A percentile compares a stretch with the other conserved stretches of the same genome.
Evolutionary conservation across 768 basidiomycete species (phyloP).

Genomic region (Auricularia auricula-judae): DNA sequence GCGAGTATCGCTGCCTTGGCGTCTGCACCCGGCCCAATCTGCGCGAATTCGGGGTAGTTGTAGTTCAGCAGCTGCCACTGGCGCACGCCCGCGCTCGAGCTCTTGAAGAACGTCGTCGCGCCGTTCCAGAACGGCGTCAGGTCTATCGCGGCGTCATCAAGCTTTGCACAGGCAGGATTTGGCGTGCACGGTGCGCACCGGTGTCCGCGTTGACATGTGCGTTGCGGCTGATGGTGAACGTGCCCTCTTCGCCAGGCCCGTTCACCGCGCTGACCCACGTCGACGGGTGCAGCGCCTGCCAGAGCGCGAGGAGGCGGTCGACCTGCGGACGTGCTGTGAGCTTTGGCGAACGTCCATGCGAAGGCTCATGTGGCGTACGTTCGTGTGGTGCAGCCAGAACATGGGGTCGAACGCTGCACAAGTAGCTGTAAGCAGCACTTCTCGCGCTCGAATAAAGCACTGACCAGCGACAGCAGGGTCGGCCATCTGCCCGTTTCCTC

Average conservation of each 20-base stretch:
- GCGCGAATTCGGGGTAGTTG: constrained; percentile 40
- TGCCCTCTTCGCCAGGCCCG: constrained; percentile 8
- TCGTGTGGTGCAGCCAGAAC: constrained; percentile 34
- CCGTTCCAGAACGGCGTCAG: constrained; percentile 38
- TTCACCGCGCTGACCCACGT: constrained; percentile 25
- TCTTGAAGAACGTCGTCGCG: constrained; percentile 28
- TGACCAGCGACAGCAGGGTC: constrained; percentile 9
- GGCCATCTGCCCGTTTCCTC: constrained; percentile 34
- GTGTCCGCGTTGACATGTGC: constrained; percentile 9
- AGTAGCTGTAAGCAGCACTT: neutral
- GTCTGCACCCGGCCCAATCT: constrained; percentile 9
- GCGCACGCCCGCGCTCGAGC: constrained; percentile 15
- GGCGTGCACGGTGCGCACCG: constrained; percentile 12
- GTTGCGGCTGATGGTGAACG: constrained; percentile 4
- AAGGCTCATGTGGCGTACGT: constrained; percentile 14
- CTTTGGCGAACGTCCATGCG: too few species aligned
- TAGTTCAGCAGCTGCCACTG: constrained; percentile 29
- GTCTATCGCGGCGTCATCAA: constrained; percentile 15
- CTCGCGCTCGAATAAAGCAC: neutral
- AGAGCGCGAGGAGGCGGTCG: constrained; percentile 40
- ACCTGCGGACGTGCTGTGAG: constrained; percentile 9
- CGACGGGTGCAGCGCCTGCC: constrained; percentile 34
- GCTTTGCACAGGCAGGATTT: neutral
- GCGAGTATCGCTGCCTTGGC: neutral
- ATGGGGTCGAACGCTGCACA: constrained; percentile 37